phyloP scores from a whole-genome alignment of 2,329 filamentous ascomycete genomes.

The Ascochyta lentis region DNA sequence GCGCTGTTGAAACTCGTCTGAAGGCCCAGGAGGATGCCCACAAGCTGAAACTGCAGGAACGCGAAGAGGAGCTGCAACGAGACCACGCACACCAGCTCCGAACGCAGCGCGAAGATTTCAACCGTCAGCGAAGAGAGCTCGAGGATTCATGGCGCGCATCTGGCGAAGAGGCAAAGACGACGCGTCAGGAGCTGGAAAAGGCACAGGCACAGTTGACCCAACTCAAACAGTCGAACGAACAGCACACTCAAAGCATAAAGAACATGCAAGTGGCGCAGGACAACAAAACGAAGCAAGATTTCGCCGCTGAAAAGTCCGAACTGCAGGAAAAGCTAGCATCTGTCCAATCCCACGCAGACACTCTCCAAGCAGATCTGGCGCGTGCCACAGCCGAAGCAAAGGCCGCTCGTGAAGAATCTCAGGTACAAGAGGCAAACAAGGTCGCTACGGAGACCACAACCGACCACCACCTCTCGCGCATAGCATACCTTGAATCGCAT shows the following conservation, averaged over 20 bases:
- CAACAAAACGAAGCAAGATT: constrained; percentile 6
- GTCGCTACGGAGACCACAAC: background rate
- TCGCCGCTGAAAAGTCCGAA: constrained; percentile 8
- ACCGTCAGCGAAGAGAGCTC: constrained; percentile 24
- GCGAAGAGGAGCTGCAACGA: constrained; percentile 34
- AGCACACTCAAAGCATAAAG: constrained; percentile 2
- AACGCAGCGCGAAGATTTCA: constrained; percentile 34
- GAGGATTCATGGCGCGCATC: constrained; percentile 27
- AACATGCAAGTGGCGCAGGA: constrained; percentile 9
- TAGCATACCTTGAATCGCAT: constrained; percentile 31
- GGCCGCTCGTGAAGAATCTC: constrained; percentile 33
- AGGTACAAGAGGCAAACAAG: constrained; percentile 5
- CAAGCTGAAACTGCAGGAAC: constrained; percentile 32
- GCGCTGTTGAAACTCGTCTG: constrained; percentile 18
- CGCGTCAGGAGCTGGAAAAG: constrained; percentile 20
- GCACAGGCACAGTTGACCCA: constrained; percentile 26
- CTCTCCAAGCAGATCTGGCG: constrained; percentile 35
- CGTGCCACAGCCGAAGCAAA: constrained; percentile 36
- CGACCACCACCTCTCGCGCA: background rate
- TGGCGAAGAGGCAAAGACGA: constrained; percentile 21
- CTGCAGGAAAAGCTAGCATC: constrained; percentile 30
- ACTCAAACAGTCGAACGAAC: constrained; percentile 18
- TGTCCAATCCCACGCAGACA: constrained; percentile 35
- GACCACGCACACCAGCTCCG: constrained; percentile 25
- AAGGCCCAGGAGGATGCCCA: constrained; percentile 33